Conservation (phyloP, 352 stramenopile species). For the Phytophthora boehmeriae region DNA sequence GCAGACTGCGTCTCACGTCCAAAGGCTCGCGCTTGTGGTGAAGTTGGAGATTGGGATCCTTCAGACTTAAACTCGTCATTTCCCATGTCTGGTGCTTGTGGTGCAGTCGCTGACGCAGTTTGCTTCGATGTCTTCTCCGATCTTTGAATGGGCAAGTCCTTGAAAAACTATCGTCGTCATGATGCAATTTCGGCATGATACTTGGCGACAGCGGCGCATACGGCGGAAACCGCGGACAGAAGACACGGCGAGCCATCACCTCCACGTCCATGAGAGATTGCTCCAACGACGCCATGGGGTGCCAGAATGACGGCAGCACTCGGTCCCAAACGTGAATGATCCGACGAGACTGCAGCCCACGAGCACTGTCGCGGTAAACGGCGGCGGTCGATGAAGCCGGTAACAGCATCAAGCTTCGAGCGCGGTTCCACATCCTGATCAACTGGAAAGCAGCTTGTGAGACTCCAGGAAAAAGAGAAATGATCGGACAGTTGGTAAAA, state of each 20-base stretch:
- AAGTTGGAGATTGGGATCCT: too few relatives aligned
- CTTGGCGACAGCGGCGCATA: conserved; percentile 32
- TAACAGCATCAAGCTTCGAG: background rate
- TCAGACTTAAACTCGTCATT: too few relatives aligned
- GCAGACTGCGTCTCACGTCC: background rate
- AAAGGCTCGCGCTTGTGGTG: background rate
- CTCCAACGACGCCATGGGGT: conserved; percentile 59
- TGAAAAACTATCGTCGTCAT: conserved; percentile 59
- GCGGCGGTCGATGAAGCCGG: background rate
- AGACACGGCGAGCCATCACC: conserved; percentile 33
- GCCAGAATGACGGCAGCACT: conserved; percentile 53
- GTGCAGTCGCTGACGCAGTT: conserved; percentile 5
- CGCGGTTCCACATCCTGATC: conserved; percentile 19
- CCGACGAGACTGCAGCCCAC: conserved; percentile 30
- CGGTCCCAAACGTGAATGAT: conserved; percentile 47
- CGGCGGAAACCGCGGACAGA: conserved; percentile 34
- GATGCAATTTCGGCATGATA: conserved; percentile 24
- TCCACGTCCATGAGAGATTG: conserved; percentile 76
- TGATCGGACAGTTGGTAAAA: background rate
- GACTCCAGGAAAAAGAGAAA: background rate
- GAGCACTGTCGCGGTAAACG: background rate
- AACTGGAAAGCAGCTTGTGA: background rate
- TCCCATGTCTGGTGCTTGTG: conserved; percentile 7
- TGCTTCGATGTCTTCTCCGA: conserved; percentile 24
- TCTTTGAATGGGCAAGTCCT: conserved; percentile 44